Evolutionary conservation across 257 asterid genomes (phyloP).

Genomic region (Misopates orontium): DNA sequence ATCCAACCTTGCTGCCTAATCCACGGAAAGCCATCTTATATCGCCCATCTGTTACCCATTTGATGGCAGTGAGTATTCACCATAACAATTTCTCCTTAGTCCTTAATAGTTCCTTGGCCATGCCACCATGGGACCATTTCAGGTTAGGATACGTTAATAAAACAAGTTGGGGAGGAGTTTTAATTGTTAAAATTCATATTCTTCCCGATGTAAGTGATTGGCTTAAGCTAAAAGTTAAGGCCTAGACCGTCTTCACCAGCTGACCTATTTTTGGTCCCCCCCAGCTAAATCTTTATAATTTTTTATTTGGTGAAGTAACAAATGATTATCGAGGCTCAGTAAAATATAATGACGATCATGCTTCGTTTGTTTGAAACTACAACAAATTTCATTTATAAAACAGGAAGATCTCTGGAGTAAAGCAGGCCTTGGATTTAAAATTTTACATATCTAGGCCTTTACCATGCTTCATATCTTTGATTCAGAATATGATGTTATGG

Average conservation of each 20-base stretch:
- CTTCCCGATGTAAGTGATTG: slow-evolving; percentile 10
- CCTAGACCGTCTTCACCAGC: slow-evolving; percentile 13
- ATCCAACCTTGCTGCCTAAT: slow-evolving; percentile 89
- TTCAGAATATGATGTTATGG: slow-evolving; percentile 28
- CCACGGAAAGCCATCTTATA: slow-evolving; percentile 88
- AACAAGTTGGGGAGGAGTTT: background rate
- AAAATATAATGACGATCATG: background rate
- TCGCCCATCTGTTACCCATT: slow-evolving; percentile 86
- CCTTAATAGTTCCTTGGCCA: slow-evolving; percentile 13
- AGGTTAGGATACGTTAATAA: slow-evolving; percentile 14
- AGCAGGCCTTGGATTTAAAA: slow-evolving; percentile 10
- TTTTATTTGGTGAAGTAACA: slow-evolving; percentile 9
- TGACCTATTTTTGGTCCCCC: no score
- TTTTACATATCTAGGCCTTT: slow-evolving; percentile 10
- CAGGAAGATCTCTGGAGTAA: background rate
- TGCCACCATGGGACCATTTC: slow-evolving; percentile 23
- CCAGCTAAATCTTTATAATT: background rate
- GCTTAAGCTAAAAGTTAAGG: slow-evolving; percentile 15
- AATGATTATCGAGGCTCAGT: slow-evolving; percentile 6
- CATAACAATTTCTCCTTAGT: slow-evolving; percentile 18
- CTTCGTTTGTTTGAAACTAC: background rate
- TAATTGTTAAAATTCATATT: background rate
- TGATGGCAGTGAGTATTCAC: slow-evolving; percentile 75
- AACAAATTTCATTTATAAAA: background rate
- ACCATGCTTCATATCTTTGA: slow-evolving; percentile 20